Conservation (phyloP, 1,139 yeast species). For the Saccharomyces pastorianus region DNA sequence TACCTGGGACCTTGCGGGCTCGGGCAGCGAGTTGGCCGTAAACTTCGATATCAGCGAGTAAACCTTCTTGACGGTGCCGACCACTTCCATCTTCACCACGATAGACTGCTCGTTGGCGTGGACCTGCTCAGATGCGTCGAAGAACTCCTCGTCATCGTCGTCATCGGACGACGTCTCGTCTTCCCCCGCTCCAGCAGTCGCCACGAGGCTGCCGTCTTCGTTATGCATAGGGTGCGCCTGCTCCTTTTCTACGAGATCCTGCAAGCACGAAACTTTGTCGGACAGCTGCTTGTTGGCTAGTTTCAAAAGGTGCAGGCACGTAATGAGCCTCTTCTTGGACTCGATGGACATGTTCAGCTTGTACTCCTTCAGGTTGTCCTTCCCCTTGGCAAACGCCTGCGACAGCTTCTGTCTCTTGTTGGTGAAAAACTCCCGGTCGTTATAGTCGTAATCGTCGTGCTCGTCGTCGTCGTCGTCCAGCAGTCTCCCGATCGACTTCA, state of each 20-base stretch:
- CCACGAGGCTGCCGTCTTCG: conserved; percentile 21
- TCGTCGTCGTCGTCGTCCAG: conserved; percentile 15
- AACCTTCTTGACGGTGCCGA: conserved; percentile 81
- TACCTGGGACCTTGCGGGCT: conserved; percentile 79
- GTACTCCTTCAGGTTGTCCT: conserved; percentile 28
- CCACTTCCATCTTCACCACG: conserved; percentile 70
- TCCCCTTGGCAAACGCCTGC: conserved; percentile 23
- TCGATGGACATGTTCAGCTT: conserved; percentile 46
- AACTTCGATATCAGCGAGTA: conserved; percentile 80
- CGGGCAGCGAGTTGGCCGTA: conserved; percentile 64
- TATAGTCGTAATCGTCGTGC: conserved; percentile 11
- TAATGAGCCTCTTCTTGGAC: conserved; percentile 60
- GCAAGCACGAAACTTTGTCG: conserved; percentile 54
- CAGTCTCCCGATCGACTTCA: conserved; percentile 14
- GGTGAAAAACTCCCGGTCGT: conserved; percentile 8
- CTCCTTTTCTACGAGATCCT: conserved; percentile 40
- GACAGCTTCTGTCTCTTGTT: conserved; percentile 26
- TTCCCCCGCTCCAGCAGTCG: conserved; percentile 4
- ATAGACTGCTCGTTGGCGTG: conserved; percentile 30
- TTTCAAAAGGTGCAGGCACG: conserved; percentile 64
- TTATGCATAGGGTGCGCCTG: conserved; percentile 29
- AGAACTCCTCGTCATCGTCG: conserved; percentile 25
- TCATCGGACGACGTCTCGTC: conserved; percentile 13
- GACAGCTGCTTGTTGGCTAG: conserved; percentile 69
- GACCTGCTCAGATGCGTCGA: conserved; percentile 31